These are phyloP conservation scores for Stromatinia cepivora DNA, from an alignment of 2,329 filamentous ascomycete species.

Conservation along the genomic window DNA sequence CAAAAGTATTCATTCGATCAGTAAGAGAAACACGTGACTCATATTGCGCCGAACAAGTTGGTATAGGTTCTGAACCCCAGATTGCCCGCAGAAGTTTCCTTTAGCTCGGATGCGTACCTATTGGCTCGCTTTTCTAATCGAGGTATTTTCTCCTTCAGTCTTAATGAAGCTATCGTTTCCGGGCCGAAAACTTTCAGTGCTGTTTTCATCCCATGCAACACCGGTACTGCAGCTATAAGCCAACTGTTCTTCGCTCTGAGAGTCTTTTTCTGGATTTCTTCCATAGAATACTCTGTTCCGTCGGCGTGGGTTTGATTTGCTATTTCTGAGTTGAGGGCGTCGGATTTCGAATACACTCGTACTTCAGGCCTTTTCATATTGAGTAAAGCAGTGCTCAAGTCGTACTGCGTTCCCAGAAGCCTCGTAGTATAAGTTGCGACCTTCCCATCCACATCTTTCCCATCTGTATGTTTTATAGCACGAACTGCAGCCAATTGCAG, in stretches of 20 bases:
- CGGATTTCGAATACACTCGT: constrained; percentile 4
- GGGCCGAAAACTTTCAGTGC: constrained; percentile 40
- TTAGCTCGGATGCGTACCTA: constrained; percentile 18
- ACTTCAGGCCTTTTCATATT: constrained; percentile 3
- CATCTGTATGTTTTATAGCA: constrained; percentile 42
- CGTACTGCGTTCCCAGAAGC: constrained; percentile 28
- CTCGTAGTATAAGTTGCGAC: constrained; percentile 44
- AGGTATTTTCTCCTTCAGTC: constrained; percentile 25
- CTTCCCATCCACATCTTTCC: constrained; percentile 44
- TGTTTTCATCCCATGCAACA: constrained; percentile 45
- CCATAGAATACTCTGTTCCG: background rate
- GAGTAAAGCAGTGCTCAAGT: constrained; percentile 12
- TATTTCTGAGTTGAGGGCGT: background rate
- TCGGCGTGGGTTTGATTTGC: background rate
- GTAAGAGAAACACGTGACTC: background rate
- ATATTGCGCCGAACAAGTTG: constrained; percentile 23
- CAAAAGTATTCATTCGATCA: constrained; percentile 16
- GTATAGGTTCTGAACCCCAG: constrained; percentile 22
- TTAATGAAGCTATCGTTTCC: constrained; percentile 21
- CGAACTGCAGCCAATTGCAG: constrained; percentile 49
- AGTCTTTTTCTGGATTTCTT: background rate
- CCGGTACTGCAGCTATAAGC: constrained; percentile 42
- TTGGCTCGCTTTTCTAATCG: constrained; percentile 1
- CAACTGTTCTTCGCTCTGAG: constrained; percentile 21
- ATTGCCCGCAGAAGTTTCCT: background rate